Percentiles rank a stretch among this genome's conserved stretches.
Conservation (phyloP, 139 green algal species). For the Coccomyxa sp. region DNA sequence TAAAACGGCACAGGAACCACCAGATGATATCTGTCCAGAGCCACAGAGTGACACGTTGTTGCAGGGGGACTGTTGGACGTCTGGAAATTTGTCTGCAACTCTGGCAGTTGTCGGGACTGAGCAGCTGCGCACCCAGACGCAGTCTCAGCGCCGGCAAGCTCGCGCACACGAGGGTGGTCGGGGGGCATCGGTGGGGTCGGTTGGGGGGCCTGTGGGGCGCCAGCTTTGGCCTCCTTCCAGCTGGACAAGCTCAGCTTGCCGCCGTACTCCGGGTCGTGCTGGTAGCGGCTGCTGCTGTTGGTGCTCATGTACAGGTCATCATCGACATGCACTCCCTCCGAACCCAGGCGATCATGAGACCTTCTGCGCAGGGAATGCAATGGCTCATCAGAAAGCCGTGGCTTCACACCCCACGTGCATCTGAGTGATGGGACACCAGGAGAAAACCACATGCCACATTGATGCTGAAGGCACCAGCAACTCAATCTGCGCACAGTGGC, state of each 20-base stretch:
- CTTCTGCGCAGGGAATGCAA: background rate
- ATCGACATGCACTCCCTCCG: background rate
- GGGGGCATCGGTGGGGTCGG: background rate
- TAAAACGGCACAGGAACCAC: background rate
- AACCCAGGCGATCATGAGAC: background rate
- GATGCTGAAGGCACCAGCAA: background rate
- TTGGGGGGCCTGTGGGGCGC: background rate
- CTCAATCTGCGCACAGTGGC: background rate
- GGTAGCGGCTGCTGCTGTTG: constrained; percentile 18
- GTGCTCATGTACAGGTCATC: constrained; percentile 15
- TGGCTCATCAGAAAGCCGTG: background rate
- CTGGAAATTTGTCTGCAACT: background rate
- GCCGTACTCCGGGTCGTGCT: constrained; percentile 20
- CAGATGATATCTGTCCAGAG: background rate
- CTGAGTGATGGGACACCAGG: background rate
- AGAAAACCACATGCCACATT: background rate
- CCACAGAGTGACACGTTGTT: background rate
- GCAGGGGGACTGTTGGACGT: background rate
- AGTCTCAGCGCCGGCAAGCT: constrained; percentile 1
- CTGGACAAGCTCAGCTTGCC: constrained; percentile 16
- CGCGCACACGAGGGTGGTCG: background rate
- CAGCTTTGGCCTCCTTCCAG: background rate
- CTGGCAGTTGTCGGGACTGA: background rate
- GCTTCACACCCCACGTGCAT: background rate
- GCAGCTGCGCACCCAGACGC: background rate